Conservation (phyloP, 202 grass and related monocot genomes). For the Saccharum hybrid region DNA sequence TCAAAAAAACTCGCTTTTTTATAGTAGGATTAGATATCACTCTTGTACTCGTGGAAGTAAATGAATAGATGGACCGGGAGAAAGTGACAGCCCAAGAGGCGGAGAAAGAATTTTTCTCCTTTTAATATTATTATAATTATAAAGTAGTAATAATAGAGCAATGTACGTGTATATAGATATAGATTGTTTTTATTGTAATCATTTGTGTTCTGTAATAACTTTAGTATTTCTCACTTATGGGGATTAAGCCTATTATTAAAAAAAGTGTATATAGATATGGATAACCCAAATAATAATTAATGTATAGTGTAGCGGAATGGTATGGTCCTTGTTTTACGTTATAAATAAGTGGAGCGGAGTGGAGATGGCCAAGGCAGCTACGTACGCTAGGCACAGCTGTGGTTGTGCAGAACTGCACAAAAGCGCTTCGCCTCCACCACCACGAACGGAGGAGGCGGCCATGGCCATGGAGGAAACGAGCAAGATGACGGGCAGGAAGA, state of each 20-base stretch:
- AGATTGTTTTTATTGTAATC: too few relatives aligned
- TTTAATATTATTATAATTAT: too few relatives aligned
- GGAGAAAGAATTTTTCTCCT: too few relatives aligned
- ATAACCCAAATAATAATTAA: not conserved
- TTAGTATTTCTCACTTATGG: too few relatives aligned
- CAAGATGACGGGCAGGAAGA: slow-evolving; percentile 33
- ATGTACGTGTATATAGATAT: too few relatives aligned
- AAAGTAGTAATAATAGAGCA: too few relatives aligned
- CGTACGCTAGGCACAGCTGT: not conserved
- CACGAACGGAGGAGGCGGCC: not conserved
- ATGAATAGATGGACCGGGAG: too few relatives aligned
- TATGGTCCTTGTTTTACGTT: not conserved
- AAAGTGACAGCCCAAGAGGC: too few relatives aligned
- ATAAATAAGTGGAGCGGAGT: slow-evolving; percentile 46
- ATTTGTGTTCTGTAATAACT: too few relatives aligned
- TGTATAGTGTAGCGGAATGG: not conserved
- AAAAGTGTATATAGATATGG: not conserved
- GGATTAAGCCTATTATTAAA: not conserved
- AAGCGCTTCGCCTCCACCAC: not conserved
- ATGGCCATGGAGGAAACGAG: slow-evolving; percentile 41
- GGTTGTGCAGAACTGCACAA: not conserved
- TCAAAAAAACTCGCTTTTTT: too few relatives aligned
- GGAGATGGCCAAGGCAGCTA: not conserved
- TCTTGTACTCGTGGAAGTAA: too few relatives aligned
- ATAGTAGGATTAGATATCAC: too few relatives aligned